These are phyloP conservation scores for Trematosphaeria pertusa DNA, from an alignment of 2,329 filamentous ascomycete species.

Conservation along the genomic window DNA sequence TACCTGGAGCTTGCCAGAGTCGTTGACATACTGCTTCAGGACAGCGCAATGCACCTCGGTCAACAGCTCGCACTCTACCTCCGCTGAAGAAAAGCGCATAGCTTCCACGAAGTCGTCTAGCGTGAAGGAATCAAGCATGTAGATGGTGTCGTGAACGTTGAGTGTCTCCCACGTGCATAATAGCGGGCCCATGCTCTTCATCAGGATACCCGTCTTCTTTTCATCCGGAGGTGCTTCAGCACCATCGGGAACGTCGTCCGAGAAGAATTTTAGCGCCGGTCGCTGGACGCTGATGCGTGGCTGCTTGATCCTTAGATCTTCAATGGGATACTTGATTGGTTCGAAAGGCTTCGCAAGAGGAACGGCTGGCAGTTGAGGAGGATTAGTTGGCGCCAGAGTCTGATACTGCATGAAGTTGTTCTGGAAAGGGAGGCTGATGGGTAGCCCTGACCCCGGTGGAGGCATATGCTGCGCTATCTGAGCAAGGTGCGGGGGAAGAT, in stretches of 20 bases:
- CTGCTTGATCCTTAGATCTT: conserved; percentile 84
- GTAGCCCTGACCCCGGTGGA: conserved; percentile 23
- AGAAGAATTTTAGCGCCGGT: conserved; percentile 79
- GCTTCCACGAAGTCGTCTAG: conserved; percentile 96
- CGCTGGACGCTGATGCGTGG: conserved; percentile 68
- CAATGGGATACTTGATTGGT: conserved; percentile 92
- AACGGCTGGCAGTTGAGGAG: conserved; percentile 59
- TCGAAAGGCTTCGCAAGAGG: conserved; percentile 51
- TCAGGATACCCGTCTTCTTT: conserved; percentile 66
- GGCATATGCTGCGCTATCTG: conserved; percentile 30
- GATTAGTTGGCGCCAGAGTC: conserved; percentile 46
- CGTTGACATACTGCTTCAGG: conserved; percentile 82
- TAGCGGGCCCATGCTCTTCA: conserved; percentile 84
- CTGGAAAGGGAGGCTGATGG: conserved; percentile 34
- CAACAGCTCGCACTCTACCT: conserved; percentile 81
- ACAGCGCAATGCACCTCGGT: conserved; percentile 92
- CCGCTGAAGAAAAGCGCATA: conserved; percentile 76
- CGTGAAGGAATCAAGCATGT: conserved; percentile 93
- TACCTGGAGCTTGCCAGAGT: conserved; percentile 81
- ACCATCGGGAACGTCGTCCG: conserved; percentile 61
- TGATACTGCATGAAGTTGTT: conserved; percentile 54
- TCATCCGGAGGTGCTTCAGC: conserved; percentile 46
- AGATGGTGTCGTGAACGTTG: conserved; percentile 97
- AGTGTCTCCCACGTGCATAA: conserved; percentile 96
- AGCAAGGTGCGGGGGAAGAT: conserved; percentile 16